Base-by-base conservation (phyloP, 371 early-diverging fungal species). In the Rhizopus microsporus region DNA sequence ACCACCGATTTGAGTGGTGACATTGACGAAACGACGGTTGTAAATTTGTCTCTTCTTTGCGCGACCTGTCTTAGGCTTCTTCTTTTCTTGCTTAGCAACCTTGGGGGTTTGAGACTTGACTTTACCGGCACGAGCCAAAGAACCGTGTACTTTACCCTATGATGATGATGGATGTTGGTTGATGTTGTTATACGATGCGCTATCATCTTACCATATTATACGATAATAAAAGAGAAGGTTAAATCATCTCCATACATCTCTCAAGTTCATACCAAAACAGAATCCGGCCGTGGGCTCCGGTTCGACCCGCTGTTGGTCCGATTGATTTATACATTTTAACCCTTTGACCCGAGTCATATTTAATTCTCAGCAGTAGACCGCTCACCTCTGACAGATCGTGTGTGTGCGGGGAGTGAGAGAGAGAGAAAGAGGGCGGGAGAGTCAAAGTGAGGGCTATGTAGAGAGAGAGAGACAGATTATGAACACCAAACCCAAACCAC, bases 111-210 rank as follows among this genome's bases (percentile, higher is more conserved):
- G 98, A 71, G 93, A 93, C 94, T 98, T 97, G 77, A 99, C 99
- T 87, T 99, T 99, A 89, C 99, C 99, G 85, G 99, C 99, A 93
- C 97, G 97, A 84, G 97, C 96, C 78, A 98, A 90, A 74, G 97
- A 96, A 86, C 99, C 99, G 95, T 98, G 99, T 72, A 96, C 95
- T 93, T 97, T 98, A 88, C 96, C 98, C 98, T 93, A 68, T 56
- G 46, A 46, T 30, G 48, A 10, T 53, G 58, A 59, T 66, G 57
- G 57, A 56, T 61, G 55, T 50, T 50, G 30, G 46, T 35, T 23
- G 23, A 68, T 56, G 46, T 50, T 30, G 48, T 9, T 53, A 23
- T 23, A 23, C 23, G 23, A 23, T 23, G 23, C 23, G 23, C 23
- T 61, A 52, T 45, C 38, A 44, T 54, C 54, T 64, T 68, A 71